A percentile compares a stretch with the other conserved stretches of the same genome.
Evolutionary conservation across 257 asterid genomes (phyloP).

Genomic region (Nemophila menziesii): DNA sequence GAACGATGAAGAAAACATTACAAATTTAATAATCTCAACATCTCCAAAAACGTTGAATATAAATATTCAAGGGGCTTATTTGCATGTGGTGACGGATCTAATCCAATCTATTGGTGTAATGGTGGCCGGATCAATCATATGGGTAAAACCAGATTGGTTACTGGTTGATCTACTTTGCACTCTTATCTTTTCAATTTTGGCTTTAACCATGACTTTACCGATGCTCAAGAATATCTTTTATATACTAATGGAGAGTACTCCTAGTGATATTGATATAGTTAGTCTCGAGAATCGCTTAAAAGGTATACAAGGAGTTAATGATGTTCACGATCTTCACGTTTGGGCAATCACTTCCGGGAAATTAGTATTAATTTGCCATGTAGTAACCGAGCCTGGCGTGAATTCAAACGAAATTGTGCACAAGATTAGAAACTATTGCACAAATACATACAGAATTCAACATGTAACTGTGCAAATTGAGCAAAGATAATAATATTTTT

Average conservation of each 20-base stretch:
- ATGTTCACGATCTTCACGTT: constrained; percentile 66
- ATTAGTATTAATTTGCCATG: constrained; percentile 52
- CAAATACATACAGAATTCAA: constrained; percentile 29
- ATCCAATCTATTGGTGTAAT: constrained; percentile 75
- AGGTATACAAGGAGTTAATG: constrained; percentile 36
- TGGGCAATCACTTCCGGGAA: constrained; percentile 66
- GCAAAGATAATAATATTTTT: constrained; percentile 17
- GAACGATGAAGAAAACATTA: constrained; percentile 25
- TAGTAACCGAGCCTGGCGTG: constrained; percentile 32
- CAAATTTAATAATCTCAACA: constrained; percentile 22
- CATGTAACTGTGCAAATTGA: constrained; percentile 73
- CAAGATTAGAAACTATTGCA: constrained; percentile 40
- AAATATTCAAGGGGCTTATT: constrained; percentile 69
- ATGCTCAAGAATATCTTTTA: constrained; percentile 41
- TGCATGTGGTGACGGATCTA: constrained; percentile 58
- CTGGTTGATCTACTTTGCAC: constrained; percentile 62
- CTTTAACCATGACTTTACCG: constrained; percentile 41
- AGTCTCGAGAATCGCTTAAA: constrained; percentile 41
- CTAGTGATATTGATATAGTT: constrained; percentile 36
- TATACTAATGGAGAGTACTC: constrained; percentile 63
- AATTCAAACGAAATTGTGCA: constrained; percentile 31
- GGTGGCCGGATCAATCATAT: constrained; percentile 65
- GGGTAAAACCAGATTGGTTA: constrained; percentile 63
- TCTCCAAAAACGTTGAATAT: constrained; percentile 31
- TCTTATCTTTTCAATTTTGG: constrained; percentile 37